Evolutionary conservation across 371 early-diverging fungal species (phyloP).

Genomic region (Mortierella sp.): DNA sequence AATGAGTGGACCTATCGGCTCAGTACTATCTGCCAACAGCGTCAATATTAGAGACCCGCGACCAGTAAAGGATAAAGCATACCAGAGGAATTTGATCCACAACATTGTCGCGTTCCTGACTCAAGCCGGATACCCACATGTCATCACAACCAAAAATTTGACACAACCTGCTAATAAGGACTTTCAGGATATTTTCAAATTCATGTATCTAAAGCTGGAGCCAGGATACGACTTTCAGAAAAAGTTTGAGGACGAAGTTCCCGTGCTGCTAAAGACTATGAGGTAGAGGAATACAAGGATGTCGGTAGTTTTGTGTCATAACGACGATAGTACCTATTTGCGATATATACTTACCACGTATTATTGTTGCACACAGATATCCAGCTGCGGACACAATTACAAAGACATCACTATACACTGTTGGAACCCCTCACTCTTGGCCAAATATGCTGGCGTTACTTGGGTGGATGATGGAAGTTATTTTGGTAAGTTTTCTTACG

Average conservation of each 20-base stretch:
- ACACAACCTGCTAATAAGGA: constrained; percentile 85
- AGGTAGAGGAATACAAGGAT: constrained; percentile 56
- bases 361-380: constrained; percentile 70
- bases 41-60: constrained; percentile 68
- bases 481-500: constrained; percentile 59
- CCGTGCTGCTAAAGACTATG: constrained; percentile 79
- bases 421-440: constrained; percentile 91
- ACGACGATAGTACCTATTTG: neutral
- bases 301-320: neutral
- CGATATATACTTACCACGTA: neutral
- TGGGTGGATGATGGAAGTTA: constrained; percentile 91
- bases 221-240: constrained; percentile 74
- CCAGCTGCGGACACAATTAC: constrained; percentile 92
- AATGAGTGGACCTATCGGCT: constrained; percentile 16
- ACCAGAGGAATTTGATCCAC: constrained; percentile 73
- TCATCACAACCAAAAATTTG: constrained; percentile 72
- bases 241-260: constrained; percentile 91
- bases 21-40: constrained; percentile 12
- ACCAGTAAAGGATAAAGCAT: constrained; percentile 75
- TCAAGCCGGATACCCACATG: constrained; percentile 78
- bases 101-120: constrained; percentile 80
- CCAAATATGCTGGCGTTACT: constrained; percentile 90
- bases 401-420: constrained; percentile 85
- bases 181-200: constrained; percentile 92
- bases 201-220: constrained; percentile 86